Evolutionary conservation across 768 basidiomycete genomes (phyloP), one percentile per base, ranked within the genome.

Genomic region (Fistulinella prunicolor): DNA sequence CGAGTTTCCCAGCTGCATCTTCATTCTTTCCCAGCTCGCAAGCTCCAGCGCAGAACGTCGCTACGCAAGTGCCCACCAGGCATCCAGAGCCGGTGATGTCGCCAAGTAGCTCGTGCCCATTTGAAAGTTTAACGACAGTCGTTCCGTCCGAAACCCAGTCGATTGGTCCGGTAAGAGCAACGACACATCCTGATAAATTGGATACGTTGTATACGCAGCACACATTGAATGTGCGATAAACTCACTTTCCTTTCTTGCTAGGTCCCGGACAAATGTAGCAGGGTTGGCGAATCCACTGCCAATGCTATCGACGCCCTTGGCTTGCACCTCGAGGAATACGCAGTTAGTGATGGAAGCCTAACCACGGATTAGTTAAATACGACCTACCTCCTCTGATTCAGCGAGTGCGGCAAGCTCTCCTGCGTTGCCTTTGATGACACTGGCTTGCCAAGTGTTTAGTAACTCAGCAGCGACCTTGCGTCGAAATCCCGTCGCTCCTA

Each of bases 381-480:
- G 14, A 10, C 26, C 10, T 38, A 88, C 93, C 73, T 94, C 94
- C 13, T 65, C 65, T 0, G 87, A 88, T n/a, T 84, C 78, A 2
- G 83, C 80, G 9, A 95, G 64, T 0, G 86, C 78, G 0, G 84
- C 91, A 19, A 97, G 82, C 69, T 97, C 94, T 14, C 80, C 89
- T 0, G 91, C 87, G 60, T 97, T 96, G 4, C 94, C 94, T 68
- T 97, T 97, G 68, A 97, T 94, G 19, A 95, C 87, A 16, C 86
- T 85, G 10, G 86, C 82, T 66, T 94, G 92, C 81, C 87, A 95
- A 20, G 71, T 68, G 49, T 85, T 72, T 17, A 95, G 68, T 12
- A 95, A 73, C 46, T 82, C 89, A 82, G 63, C 41, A 14, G 59
- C 55, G 12, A 74, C 76, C 9, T 72, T 70, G 54, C 82, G 81